phyloP scores from a whole-genome alignment of 1,284 basidiomycete species.

The Sporisorium sorghi region DNA sequence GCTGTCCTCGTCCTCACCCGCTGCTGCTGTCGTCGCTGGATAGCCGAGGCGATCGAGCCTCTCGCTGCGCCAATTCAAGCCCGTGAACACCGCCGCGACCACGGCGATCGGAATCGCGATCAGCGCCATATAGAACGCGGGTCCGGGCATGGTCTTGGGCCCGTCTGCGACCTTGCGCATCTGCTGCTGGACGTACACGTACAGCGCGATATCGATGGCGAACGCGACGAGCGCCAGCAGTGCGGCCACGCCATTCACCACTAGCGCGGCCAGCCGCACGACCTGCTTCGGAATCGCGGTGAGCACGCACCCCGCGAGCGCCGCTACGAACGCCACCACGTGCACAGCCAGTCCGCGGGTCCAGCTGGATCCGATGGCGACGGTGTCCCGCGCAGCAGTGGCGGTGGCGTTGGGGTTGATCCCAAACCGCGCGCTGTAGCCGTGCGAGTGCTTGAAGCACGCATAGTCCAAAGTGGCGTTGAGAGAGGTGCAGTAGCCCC shows the following conservation, averaged over 20 bases:
- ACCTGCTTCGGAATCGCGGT: conserved; percentile 33
- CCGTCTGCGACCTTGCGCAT: conserved; percentile 16
- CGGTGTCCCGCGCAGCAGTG: conserved; percentile 17
- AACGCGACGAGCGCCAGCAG: conserved; percentile 33
- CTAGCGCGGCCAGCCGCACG: conserved; percentile 19
- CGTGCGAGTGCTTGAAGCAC: conserved; percentile 45
- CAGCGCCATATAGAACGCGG: conserved; percentile 49
- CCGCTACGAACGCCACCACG: conserved; percentile 42
- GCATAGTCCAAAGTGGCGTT: conserved; percentile 21
- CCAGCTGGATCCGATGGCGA: conserved; percentile 39
- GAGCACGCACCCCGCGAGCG: conserved; percentile 30
- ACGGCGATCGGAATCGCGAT: conserved; percentile 31
- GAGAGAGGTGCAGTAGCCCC: conserved; percentile 49
- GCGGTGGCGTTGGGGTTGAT: conserved; percentile 19
- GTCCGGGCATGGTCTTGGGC: conserved; percentile 21
- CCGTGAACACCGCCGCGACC: conserved; percentile 11
- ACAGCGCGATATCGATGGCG: conserved; percentile 41
- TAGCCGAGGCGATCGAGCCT: conserved; percentile 16
- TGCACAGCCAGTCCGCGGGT: conserved; percentile 50
- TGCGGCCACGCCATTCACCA: conserved; percentile 19
- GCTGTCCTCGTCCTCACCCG: neutral
- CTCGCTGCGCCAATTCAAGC: conserved; percentile 31
- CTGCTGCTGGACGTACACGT: conserved; percentile 36
- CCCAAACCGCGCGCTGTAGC: conserved; percentile 38
- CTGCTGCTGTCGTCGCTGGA: neutral